Evolutionary conservation across 2,329 filamentous ascomycete species (phyloP).

Genomic region (Penicillium polonicum): DNA sequence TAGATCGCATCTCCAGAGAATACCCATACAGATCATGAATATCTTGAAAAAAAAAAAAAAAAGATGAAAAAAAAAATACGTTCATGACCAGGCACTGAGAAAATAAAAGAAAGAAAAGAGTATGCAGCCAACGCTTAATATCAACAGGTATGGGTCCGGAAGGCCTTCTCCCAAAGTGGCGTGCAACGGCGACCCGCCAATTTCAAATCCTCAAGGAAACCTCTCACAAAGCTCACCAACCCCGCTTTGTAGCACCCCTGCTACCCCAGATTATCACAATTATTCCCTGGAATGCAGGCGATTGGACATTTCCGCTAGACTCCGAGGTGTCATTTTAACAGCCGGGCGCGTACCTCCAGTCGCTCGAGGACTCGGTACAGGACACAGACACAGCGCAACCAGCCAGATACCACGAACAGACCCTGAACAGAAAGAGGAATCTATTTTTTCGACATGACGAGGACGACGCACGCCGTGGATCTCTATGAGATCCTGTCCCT

Average conservation of each 20-base stretch:
- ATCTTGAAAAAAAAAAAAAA: not conserved
- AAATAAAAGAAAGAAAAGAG: not conserved
- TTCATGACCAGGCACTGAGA: not conserved
- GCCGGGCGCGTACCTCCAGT: not conserved
- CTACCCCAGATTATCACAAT: not conserved
- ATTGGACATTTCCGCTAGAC: not conserved
- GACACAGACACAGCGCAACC: not conserved
- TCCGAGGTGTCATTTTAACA: not conserved
- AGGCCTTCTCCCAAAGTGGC: conserved; percentile 4
- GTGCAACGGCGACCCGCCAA: conserved; percentile 5
- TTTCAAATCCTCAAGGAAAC: not conserved
- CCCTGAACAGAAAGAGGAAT: not conserved
- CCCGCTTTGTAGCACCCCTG: conserved; percentile 3
- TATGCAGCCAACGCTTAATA: not conserved
- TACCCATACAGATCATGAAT: not conserved
- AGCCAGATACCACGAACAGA: not conserved
- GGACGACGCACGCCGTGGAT: conserved; percentile 19
- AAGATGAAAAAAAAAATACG: too few relatives aligned
- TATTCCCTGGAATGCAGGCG: not conserved
- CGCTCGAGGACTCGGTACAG: not conserved
- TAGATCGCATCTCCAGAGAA: not conserved
- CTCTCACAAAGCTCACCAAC: not conserved
- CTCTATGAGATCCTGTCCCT: conserved; percentile 45
- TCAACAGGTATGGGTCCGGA: not conserved
- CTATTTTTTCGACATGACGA: conserved; percentile 11